These are phyloP conservation scores for Trichophyton mentagrophytes DNA, from an alignment of 2,329 filamentous ascomycete genomes.

Conservation along the genomic window DNA sequence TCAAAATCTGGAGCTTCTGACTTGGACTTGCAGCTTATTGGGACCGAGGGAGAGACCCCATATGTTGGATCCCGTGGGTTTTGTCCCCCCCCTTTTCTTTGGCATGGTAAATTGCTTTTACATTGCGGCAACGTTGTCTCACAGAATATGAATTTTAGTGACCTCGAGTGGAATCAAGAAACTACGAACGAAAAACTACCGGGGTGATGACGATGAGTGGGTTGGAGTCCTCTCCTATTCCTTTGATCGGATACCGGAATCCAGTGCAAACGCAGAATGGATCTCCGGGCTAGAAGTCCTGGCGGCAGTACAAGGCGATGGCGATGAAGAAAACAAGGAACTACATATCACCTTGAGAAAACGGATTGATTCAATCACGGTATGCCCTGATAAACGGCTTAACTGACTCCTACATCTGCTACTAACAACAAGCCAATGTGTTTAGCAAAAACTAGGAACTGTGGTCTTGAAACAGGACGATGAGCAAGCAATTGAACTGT, in stretches of 20 bases:
- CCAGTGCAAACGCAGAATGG: slow-evolving; percentile 13
- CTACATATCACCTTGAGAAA: slow-evolving; percentile 32
- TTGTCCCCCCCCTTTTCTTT: not conserved
- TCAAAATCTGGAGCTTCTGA: slow-evolving; percentile 23
- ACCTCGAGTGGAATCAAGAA: slow-evolving; percentile 25
- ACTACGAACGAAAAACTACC: slow-evolving; percentile 32
- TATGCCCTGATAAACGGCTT: slow-evolving; percentile 14
- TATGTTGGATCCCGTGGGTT: slow-evolving; percentile 37
- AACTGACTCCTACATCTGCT: not conserved
- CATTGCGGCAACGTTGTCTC: not conserved
- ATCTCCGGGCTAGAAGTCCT: slow-evolving; percentile 22
- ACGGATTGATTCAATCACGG: slow-evolving; percentile 38
- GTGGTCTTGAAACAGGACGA: slow-evolving; percentile 41
- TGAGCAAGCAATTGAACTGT: slow-evolving; percentile 42
- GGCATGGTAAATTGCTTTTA: not conserved
- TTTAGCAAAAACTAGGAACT: slow-evolving; percentile 41
- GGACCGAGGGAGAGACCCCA: slow-evolving; percentile 45
- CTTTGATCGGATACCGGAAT: slow-evolving; percentile 21
- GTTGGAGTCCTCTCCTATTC: slow-evolving; percentile 23
- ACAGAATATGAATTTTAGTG: slow-evolving; percentile 20
- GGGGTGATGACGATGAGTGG: slow-evolving; percentile 34
- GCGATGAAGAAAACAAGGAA: slow-evolving; percentile 21
- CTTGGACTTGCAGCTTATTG: slow-evolving; percentile 44
- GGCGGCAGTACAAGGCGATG: slow-evolving; percentile 16
- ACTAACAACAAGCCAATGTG: slow-evolving; percentile 5